Evolutionary conservation across 495 filamentous ascomycete species (phyloP), one percentile per base, ranked within the genome.

Genomic region (Penicillium bialowiezense): DNA sequence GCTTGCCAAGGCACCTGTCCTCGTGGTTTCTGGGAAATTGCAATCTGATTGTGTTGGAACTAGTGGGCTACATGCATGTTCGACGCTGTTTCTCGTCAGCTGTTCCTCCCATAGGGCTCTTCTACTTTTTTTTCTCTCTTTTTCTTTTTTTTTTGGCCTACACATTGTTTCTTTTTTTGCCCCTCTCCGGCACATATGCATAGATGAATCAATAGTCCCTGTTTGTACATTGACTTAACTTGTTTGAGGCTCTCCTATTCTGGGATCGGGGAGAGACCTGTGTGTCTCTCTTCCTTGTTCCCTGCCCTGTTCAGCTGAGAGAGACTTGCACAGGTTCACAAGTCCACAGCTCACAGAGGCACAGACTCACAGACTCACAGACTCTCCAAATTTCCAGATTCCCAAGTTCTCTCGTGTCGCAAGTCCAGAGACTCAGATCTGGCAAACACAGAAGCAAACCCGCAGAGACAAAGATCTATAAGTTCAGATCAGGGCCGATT

Each of bases 291-390:
- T 12, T 23, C 41, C 33, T 12, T 46, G 43, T 45, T 18, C 43
- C 33, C 24, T 42, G 40, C 15, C 35, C 20, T 39, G 37, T 19
- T 32, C 29, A 39, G 44, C 44, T 48, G 44, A 39, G 20, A 10
- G 5, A 13, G 29, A 32, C 7, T 7, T 26, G 3, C 23, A 26
- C 23, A 26, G 23, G 23, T 26, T 26, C 23, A 26, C 8, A 8
- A 26, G 3, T 26, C 8, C 23, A 26, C 23, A 8, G 8, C 8
- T 26, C 23, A 26, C 23, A 8, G 23, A 26, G 3, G 3, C 23
- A 26, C 23, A 26, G 23, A 26, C 23, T 26, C 23, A 26, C 23
- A 8, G 23, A 26, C 23, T 26, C 23, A 26, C 23, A 26, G 23
- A 26, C 23, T 26, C 23, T 4, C n/a, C 23, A 26, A 8, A 26